Evolutionary conservation across 1,139 yeast species (phyloP), one percentile per base, ranked within the genome.

Genomic region (Yamadazyma epiphylla): DNA sequence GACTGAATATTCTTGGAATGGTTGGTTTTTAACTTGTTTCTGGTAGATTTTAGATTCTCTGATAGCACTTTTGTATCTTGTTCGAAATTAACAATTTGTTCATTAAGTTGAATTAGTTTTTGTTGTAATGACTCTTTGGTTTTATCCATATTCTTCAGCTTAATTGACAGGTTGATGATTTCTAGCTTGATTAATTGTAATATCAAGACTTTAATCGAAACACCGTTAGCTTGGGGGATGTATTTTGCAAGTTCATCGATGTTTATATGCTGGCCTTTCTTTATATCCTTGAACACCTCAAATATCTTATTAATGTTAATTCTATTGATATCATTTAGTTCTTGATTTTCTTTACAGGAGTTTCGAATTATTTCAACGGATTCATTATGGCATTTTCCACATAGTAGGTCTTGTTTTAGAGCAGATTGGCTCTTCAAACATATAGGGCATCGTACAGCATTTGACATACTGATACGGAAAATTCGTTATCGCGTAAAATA

Each of bases 181-280:
- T 64, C 64, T 14, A 73, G 56, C 41, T 61, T 68, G 27, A 66
- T 46, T 25, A 74, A 48, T 48, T 70, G 74, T 10, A 66, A 50
- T 1, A 74, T 60, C 19, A 74, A 46, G 13, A 57, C 47, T 13
- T 64, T 63, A 2, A 70, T 53, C 0, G 74, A 24, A 9, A 15
- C 25, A 37, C 27, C 34, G 31, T 27, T 24, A 19, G 29, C 30
- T 15, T 16, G 41, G 43, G 15, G 32, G 27, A 6, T 37, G 10
- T 17, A 17, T 7, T 17, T 17, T 7, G 20, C 20, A 7, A 17
- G 20, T 10, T 7, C 7, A 17, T 17, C 20, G 10, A 17, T 17
- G 20, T 17, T 17, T 10, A 17, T 10, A 17, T 17, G 9, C 9
- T 17, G 28, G 10, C 41, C 40, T 10, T 35, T 22, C 23, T 41